Conservation (phyloP, 164 flowering plant genomes). For the Sedum album region DNA sequence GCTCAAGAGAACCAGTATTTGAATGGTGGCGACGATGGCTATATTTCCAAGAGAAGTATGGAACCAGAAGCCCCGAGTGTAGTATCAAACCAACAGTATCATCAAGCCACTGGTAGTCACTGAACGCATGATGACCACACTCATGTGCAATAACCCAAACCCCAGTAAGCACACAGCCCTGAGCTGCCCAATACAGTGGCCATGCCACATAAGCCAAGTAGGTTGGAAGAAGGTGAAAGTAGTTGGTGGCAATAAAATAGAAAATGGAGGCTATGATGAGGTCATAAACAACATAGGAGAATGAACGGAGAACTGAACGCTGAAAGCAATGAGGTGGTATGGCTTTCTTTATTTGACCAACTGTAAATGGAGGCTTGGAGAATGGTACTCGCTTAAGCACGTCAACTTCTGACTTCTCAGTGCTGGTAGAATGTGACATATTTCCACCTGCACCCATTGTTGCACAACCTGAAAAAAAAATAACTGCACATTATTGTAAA, state of each 20-base stretch:
- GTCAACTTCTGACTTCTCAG: constrained; percentile 8
- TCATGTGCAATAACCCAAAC: constrained; percentile 3
- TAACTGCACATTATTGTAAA: no score
- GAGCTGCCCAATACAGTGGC: neutral
- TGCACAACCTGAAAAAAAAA: neutral
- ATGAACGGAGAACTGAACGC: neutral
- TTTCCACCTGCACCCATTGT: neutral
- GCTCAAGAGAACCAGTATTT: neutral
- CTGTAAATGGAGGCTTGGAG: neutral
- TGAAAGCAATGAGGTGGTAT: neutral
- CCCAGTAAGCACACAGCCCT: neutral
- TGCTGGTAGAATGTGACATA: neutral
- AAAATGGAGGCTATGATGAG: neutral
- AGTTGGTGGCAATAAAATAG: neutral
- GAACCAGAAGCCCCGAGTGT: neutral
- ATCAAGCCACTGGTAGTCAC: constrained; percentile 4
- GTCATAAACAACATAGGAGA: neutral
- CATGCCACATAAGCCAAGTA: neutral
- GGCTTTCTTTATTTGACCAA: neutral
- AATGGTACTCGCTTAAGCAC: neutral
- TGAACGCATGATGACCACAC: constrained; percentile 2
- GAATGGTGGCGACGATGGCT: constrained; percentile 1
- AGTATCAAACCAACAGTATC: neutral
- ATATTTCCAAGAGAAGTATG: constrained; percentile 2
- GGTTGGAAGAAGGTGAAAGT: neutral